Percentiles rank a stretch among this genome's conserved stretches.
Conservation (phyloP, 2,329 filamentous ascomycete species). For the Metarhizium robertsii region DNA sequence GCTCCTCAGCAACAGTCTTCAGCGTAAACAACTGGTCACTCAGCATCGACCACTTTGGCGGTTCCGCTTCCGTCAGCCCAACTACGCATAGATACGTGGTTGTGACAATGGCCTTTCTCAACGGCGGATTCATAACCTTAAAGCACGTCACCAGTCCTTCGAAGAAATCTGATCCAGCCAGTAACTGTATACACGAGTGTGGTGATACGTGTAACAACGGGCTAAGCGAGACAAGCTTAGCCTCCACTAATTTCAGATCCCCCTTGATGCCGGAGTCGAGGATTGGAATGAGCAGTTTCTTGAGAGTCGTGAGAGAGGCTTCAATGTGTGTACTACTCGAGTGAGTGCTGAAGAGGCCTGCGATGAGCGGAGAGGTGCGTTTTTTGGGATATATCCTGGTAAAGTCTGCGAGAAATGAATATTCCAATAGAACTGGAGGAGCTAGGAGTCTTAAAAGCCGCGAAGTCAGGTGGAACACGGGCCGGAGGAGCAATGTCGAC, state of each 20-base stretch:
- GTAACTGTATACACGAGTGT: slow-evolving; percentile 50
- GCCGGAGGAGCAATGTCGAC: slow-evolving; percentile 44
- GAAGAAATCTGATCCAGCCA: slow-evolving; percentile 80
- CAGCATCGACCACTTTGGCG: slow-evolving; percentile 64
- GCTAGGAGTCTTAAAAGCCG: slow-evolving; percentile 39
- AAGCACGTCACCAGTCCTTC: slow-evolving; percentile 65
- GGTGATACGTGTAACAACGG: slow-evolving; percentile 54
- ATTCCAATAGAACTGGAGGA: slow-evolving; percentile 45
- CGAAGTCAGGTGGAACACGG: slow-evolving; percentile 54
- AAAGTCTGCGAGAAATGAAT: slow-evolving; percentile 60
- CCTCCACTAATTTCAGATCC: slow-evolving; percentile 45
- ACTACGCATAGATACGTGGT: slow-evolving; percentile 67
- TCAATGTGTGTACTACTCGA: slow-evolving; percentile 34
- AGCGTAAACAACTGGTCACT: slow-evolving; percentile 78
- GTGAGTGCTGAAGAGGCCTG: slow-evolving; percentile 41
- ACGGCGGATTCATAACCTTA: slow-evolving; percentile 49
- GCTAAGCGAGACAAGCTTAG: slow-evolving; percentile 48
- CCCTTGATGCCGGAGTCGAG: slow-evolving; percentile 53
- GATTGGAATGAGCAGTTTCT: slow-evolving; percentile 50
- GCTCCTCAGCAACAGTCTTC: slow-evolving; percentile 59
- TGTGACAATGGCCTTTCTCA: slow-evolving; percentile 61
- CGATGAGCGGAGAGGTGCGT: slow-evolving; percentile 41
- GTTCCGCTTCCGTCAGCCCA: slow-evolving; percentile 56
- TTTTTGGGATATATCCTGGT: slow-evolving; percentile 58
- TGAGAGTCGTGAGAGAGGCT: slow-evolving; percentile 46